These are phyloP conservation scores for Neurospora hispaniola DNA, from an alignment of 495 filamentous ascomycete genomes.

Conservation along the genomic window DNA sequence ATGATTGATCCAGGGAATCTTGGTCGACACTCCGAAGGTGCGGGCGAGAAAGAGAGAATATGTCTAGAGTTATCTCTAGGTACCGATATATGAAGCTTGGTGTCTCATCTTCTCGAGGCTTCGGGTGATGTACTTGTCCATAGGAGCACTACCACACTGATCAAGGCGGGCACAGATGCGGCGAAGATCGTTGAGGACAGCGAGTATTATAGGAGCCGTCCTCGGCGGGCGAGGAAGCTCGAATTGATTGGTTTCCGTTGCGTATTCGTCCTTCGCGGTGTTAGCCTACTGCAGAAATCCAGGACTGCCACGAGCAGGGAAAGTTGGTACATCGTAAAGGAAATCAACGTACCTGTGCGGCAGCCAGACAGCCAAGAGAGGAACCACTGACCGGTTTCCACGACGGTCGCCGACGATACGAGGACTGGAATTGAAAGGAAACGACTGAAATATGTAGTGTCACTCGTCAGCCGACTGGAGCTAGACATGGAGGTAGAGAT, in stretches of 20 bases:
- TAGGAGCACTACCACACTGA: constrained; percentile 6
- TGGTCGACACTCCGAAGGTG: neutral
- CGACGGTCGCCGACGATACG: neutral
- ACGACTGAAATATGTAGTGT: neutral
- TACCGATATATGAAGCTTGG: constrained; percentile 21
- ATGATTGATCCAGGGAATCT: neutral
- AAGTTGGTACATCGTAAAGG: too few relatives aligned
- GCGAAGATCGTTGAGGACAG: neutral
- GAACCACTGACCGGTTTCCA: neutral
- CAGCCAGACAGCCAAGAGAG: neutral
- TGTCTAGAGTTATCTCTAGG: neutral
- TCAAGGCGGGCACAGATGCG: neutral
- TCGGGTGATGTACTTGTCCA: constrained; percentile 31
- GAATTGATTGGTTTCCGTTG: neutral
- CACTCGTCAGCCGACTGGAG: neutral
- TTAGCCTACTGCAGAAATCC: neutral
- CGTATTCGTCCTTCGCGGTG: neutral
- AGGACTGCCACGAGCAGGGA: neutral
- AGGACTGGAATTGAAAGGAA: neutral
- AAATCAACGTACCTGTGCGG: neutral
- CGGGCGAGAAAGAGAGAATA: fast-evolving
- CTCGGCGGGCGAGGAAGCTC: neutral
- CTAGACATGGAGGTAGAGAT: neutral
- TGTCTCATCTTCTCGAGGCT: constrained; percentile 26
- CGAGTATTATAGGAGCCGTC: neutral